phyloP scores from a whole-genome alignment of 1,139 yeast genomes.

The Suhomyces kunorum region DNA sequence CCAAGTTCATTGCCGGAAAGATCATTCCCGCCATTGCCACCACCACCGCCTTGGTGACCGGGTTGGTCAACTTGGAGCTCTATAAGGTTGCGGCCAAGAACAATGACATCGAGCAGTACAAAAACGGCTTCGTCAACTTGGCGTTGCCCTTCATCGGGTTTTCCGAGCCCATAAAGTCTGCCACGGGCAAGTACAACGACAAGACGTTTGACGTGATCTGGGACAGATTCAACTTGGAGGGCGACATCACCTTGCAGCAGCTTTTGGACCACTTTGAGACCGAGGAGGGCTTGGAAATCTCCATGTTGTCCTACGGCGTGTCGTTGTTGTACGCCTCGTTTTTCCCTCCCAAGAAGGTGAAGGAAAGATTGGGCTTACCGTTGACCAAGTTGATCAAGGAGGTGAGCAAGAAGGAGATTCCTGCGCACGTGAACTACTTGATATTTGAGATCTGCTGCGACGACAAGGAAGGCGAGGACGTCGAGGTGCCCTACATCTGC shows the following conservation, averaged over 20 bases:
- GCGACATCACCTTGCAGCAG: constrained; percentile 75
- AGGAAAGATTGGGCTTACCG: constrained; percentile 69
- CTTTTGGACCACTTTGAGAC: constrained; percentile 74
- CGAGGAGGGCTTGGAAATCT: constrained; percentile 80
- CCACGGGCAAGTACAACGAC: constrained; percentile 78
- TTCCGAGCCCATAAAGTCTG: constrained; percentile 90
- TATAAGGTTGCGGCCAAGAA: constrained; percentile 82
- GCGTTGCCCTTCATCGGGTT: constrained; percentile 97
- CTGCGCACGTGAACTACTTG: constrained; percentile 71
- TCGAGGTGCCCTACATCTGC: constrained; percentile 85
- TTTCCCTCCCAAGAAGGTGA: constrained; percentile 86
- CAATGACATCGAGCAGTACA: constrained; percentile 80
- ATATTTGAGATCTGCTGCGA: constrained; percentile 91
- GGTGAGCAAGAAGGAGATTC: constrained; percentile 82
- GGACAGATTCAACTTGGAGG: constrained; percentile 87
- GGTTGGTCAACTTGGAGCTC: constrained; percentile 87
- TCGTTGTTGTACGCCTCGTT: constrained; percentile 89
- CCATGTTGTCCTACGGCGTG: constrained; percentile 92
- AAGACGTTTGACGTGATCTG: constrained; percentile 85
- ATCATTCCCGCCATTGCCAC: constrained; percentile 99
- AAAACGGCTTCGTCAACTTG: constrained; percentile 90
- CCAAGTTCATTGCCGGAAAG: constrained; percentile 87
- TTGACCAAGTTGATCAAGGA: constrained; percentile 75
- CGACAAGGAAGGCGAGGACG: constrained; percentile 91
- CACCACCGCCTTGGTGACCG: constrained; percentile 95